phyloP scores from a whole-genome alignment of 1,284 basidiomycete genomes.

The Cerrena zonata region DNA sequence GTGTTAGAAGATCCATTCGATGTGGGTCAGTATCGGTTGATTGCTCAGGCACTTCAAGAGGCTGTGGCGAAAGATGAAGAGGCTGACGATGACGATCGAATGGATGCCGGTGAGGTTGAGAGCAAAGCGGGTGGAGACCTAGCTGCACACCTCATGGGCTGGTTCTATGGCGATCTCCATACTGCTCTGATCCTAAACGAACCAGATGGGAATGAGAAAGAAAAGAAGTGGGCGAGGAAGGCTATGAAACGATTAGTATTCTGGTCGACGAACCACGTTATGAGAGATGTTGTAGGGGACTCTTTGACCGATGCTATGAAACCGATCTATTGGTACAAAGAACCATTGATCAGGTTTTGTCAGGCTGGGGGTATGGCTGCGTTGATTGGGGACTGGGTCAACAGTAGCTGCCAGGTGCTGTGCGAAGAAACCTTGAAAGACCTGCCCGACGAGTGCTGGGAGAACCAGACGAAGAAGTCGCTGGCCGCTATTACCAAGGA shows the following conservation, averaged over 20 bases:
- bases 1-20: conserved; percentile 26
- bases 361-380: conserved; percentile 24
- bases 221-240: conserved; percentile 18
- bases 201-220: conserved; percentile 10
- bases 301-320: conserved; percentile 25
- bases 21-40: conserved; percentile 20
- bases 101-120: conserved; percentile 13
- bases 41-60: conserved; percentile 12
- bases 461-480: conserved; percentile 23
- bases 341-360: conserved; percentile 17
- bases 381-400: conserved; percentile 26
- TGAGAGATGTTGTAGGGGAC: conserved; percentile 21
- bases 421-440: conserved; percentile 18
- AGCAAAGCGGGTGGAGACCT: conserved; percentile 17
- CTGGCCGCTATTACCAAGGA: conserved; percentile 18
- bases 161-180: conserved; percentile 21
- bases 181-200: conserved; percentile 21
- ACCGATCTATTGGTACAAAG: conserved; percentile 20
- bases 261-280: conserved; percentile 18
- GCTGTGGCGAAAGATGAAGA: conserved; percentile 20
- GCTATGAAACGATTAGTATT: conserved; percentile 20
- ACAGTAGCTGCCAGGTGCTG: conserved; percentile 2
- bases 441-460: conserved; percentile 23
- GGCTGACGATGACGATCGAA: conserved; percentile 19
- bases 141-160: conserved; percentile 23